phyloP scores from a whole-genome alignment of 371 early-diverging fungal genomes.

The Syncephalis plumigaleata region DNA sequence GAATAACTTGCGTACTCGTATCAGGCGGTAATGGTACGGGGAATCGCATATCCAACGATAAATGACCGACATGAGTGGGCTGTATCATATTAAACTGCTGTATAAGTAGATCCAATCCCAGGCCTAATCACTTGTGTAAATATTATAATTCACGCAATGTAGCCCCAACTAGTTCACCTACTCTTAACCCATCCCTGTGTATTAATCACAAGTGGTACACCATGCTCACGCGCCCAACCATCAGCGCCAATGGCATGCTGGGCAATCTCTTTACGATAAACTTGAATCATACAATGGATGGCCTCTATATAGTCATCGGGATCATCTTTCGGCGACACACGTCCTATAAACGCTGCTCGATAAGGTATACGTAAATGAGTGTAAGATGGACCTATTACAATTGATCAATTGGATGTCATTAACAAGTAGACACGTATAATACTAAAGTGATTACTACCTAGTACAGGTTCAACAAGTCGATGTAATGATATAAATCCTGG shows the following conservation, averaged over 20 bases:
- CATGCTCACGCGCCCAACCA: slow-evolving; percentile 9
- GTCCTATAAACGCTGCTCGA: slow-evolving; percentile 45
- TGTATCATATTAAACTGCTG: slow-evolving; percentile 24
- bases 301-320: slow-evolving; percentile 50
- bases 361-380: slow-evolving; percentile 41
- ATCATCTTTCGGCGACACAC: slow-evolving; percentile 35
- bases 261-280: slow-evolving; percentile 24
- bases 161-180: slow-evolving; percentile 3
- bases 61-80: slow-evolving; percentile 33
- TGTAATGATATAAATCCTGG: slow-evolving; percentile 51
- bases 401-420: background rate
- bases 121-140: slow-evolving; percentile 1
- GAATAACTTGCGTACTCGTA: background rate
- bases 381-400: slow-evolving; percentile 40
- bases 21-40: slow-evolving; percentile 15
- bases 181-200: slow-evolving; percentile 74
- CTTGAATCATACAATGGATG: slow-evolving; percentile 26
- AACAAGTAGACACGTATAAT: background rate
- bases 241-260: slow-evolving; percentile 9
- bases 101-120: slow-evolving; percentile 47
- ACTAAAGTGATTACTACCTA: slow-evolving; percentile 13
- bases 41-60: slow-evolving; percentile 10
- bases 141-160: background rate
- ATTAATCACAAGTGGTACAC: slow-evolving; percentile 57
- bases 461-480: slow-evolving; percentile 33